A percentile compares a stretch with the other conserved stretches of the same genome.
Evolutionary conservation across 345 rosid genomes (phyloP).

Genomic region (Reutealis trisperma): DNA sequence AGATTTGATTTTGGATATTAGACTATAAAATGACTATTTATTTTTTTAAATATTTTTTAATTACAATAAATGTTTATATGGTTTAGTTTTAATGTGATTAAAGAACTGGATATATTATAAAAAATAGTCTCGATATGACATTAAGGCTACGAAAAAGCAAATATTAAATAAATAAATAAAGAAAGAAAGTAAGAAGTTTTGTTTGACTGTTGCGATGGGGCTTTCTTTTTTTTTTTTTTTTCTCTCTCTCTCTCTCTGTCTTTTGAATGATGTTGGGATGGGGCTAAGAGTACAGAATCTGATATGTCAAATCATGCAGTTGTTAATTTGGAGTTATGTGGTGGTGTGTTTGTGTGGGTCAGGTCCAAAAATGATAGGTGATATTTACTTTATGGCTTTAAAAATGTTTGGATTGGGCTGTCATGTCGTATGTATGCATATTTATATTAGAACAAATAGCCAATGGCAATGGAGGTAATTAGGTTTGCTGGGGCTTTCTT

Average conservation of each 20-base stretch:
- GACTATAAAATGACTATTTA: too few relatives aligned
- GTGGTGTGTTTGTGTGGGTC: conserved; percentile 38
- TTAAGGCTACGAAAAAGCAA: too few relatives aligned
- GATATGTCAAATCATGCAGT: conserved; percentile 91
- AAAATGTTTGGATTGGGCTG: conserved; percentile 25
- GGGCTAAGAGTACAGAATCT: conserved; percentile 65
- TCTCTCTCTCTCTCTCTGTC: too few relatives aligned
- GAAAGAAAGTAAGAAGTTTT: neutral
- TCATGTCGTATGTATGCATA: conserved; percentile 30
- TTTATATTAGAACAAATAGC: too few relatives aligned
- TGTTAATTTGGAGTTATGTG: conserved; percentile 61
- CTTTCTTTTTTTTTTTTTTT: too few relatives aligned
- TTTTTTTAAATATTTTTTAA: too few relatives aligned
- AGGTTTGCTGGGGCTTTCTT: neutral
- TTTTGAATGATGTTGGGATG: conserved; percentile 12
- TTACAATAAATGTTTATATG: too few relatives aligned
- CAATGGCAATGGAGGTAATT: neutral
- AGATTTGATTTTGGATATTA: too few relatives aligned
- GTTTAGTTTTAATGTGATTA: too few relatives aligned
- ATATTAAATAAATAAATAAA: neutral
- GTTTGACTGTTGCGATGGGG: conserved; percentile 17
- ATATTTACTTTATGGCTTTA: conserved; percentile 17
- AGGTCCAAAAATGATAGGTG: conserved; percentile 16
- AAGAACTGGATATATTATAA: too few relatives aligned
- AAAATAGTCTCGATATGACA: too few relatives aligned